Evolutionary conservation across 2,329 filamentous ascomycete species (phyloP), one percentile per base, ranked within the genome.

Genomic region (Sphaceloma murrayae): DNA sequence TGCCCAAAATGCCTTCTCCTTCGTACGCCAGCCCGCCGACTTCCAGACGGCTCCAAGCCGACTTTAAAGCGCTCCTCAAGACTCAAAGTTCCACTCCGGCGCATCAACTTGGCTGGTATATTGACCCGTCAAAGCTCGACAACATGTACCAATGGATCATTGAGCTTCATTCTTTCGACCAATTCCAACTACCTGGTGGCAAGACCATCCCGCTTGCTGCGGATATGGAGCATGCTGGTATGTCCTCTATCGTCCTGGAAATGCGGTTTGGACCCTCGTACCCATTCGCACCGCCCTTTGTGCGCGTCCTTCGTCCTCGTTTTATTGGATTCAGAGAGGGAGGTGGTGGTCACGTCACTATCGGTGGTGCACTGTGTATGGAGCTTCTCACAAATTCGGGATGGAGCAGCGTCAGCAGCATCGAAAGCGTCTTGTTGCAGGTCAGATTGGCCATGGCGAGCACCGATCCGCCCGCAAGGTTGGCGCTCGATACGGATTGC

Each of bases 101-200:
- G 1, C 72, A 80, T 48, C 74, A 82, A 48, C 71, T 93, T 0
- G 88, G 88, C 11, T 94, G 87, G 86, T 86, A 85, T 56, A 78
- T 94, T 45, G 75, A 93, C 55, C 64, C 72, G 10, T 66, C 68
- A 4, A 73, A 75, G 39, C 67, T 88, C 27, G 73, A 67, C 16
- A 93, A 88, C 55, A 70, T 87, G 49, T 94, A 91, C 56, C 86
- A 93, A 56, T 94, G 87, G 87, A 86, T 94, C 47, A 78, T 93
- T 4, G 84, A 94, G 59, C 67, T 95, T 1, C 88, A 94, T 59
- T 85, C 80, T 32, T 94, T 94, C 55, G 59, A 65, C 1, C 54
- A 51, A 5, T 56, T 60, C 46, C 49, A 53, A 29, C 43, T 52
- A 46, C 48, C 53, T 13, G 50, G 51, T 45, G 36, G 36, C 3